phyloP scores from a whole-genome alignment of 306 rosid species.

The Quercus ilex region DNA sequence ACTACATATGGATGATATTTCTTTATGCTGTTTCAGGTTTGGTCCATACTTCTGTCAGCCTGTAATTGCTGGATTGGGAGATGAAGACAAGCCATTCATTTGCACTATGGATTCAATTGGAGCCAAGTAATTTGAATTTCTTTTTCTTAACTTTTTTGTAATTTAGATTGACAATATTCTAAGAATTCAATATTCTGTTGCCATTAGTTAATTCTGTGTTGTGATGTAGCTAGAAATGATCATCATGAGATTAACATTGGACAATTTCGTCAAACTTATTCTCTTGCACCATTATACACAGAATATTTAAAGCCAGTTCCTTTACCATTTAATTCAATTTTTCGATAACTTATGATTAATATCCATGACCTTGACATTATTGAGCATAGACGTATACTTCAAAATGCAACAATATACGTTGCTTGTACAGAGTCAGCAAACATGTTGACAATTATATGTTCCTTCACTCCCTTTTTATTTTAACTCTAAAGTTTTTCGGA shows the following conservation, averaged over 20 bases:
- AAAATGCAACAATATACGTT: not conserved
- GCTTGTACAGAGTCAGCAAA: no score
- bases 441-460: not conserved
- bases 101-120: slow-evolving; percentile 97
- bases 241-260: not conserved
- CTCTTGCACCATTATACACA: not conserved
- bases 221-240: not conserved
- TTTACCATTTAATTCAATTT: not conserved
- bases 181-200: not conserved
- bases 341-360: not conserved
- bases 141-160: not conserved
- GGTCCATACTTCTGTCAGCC: slow-evolving; percentile 98
- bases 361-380: not conserved
- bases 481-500: not conserved
- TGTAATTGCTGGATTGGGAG: slow-evolving; percentile 93
- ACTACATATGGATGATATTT: not conserved
- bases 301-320: not conserved
- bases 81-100: slow-evolving; percentile 84
- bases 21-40: slow-evolving; percentile 44
- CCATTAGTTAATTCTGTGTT: not conserved
- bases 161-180: not conserved
- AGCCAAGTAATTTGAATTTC: slow-evolving; percentile 70
- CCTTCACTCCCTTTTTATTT: not conserved
- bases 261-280: not conserved
- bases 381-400: not conserved